Base-by-base conservation (phyloP, 1,139 yeast genomes). In the Diutina ranongensis region DNA sequence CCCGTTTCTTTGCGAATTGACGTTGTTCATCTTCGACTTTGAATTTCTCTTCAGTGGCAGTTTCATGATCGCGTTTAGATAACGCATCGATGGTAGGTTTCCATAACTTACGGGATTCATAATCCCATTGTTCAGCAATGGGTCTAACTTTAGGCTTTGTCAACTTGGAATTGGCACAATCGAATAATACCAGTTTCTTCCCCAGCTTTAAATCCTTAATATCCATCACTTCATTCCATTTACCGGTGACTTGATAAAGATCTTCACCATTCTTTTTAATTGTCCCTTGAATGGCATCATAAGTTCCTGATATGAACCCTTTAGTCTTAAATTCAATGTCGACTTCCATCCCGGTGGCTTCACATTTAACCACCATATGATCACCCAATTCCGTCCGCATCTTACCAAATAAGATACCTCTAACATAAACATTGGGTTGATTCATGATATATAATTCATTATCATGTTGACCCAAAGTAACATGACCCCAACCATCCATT, bases 391-490 rank as follows among this genome's bases (percentile, higher is more conserved):
- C 98, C 51, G 83, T 81, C 63, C 80, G 83, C 69, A 92, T 73
- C 53, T 83, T 84, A 19, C 98, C 98, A 58, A 92, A 85, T 34
- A 92, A 65, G 45, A 92, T 85, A 45, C 96, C 97, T 54, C 98
- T 72, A n/a, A 94, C 95, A 56, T 92, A 92, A 65, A 92, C 81
- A 60, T 92, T 92, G 47, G 98, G 98, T 61, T 92, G 98, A 27
- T 87, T 83, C 62, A 92, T 71, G 13, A 80, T 75, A 61, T 88
- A 92, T 46, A 72, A 68, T 40, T 58, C 62, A 50, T 76, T 76
- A 32, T 63, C 62, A n/a, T 73, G 65, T 52, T 85, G 81, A 40
- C 83, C 72, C 49, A 92, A 75, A 38, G 85, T 78, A 18, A 92
- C 67, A 48, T 76, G 80, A 0, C 86, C 94, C 52, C 75, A 62